Base-by-base conservation (phyloP, 305 asterid species). In the Euphrasia arctica region DNA sequence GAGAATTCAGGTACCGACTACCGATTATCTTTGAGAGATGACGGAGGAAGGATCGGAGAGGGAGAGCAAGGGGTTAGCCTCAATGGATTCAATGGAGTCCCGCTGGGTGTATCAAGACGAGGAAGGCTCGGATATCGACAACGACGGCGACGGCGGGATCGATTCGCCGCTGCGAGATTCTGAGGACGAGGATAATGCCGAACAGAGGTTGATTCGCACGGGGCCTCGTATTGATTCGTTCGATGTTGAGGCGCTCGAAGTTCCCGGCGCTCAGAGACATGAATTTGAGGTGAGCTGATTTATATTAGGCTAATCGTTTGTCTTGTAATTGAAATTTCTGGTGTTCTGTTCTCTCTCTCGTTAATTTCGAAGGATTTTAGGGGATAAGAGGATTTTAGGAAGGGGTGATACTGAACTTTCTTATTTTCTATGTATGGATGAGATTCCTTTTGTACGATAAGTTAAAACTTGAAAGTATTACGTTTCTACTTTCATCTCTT, bases 101-200 rank as follows among this genome's bases (percentile, higher is more conserved):
- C 85, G 98, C n/a, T 92, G 98, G 98, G 98, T 92, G 62, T 92
- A 81, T 66, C 97, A 89, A 75, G 92, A 80, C 63, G 88, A 79
- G 78, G 83, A 83, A 27, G 80, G 76, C 3, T 83, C 89, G 0
- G 90, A 77, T 64, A 79, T 78, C 75, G 88, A 77, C 31, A 71
- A 77, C 15, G 80, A 61, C 36, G 74, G 74, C 66, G 79, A 72
- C 39, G 80, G 28, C 55, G 95, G 82, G 25, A 76, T 68, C n/a
- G 82, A 77, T 54, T 76, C 79, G 67, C 80, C 87, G 60, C 82
- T 56, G 68, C 70, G 78, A 60, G 86, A 84, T 68, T 85, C 97
- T 15, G 98, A 91, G 43, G 92, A 91, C 10, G 99, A 87, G 58
- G 95, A 89, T 76, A 80, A 72, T 74, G 81, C 82, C 14, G 92